Evolutionary conservation across 176 grass and related monocot genomes (phyloP).

Genomic region (Cocos nucifera): DNA sequence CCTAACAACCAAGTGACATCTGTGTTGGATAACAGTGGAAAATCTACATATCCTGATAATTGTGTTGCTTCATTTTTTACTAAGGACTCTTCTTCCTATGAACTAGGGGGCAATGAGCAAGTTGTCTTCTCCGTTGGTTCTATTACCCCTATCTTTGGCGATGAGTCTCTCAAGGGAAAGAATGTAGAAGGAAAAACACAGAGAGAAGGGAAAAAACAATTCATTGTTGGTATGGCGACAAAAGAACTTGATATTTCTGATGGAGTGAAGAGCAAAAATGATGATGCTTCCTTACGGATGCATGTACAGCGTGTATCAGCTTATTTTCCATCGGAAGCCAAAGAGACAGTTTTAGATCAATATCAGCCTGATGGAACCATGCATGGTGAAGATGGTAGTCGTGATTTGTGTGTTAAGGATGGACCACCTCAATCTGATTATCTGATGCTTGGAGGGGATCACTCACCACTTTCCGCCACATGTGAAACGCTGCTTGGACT

Average conservation of each 20-base stretch:
- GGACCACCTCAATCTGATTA: slow-evolving; percentile 15
- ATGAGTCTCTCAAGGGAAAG: neutral
- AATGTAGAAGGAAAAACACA: slow-evolving; percentile 17
- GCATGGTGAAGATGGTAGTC: slow-evolving; percentile 26
- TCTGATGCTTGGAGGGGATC: slow-evolving; percentile 18
- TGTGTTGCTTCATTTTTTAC: slow-evolving; percentile 2
- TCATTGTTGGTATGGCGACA: neutral
- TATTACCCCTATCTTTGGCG: neutral
- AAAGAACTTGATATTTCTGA: slow-evolving; percentile 4
- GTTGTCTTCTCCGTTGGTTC: neutral
- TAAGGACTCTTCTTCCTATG: slow-evolving; percentile 2
- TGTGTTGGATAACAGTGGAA: neutral
- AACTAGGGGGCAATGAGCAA: neutral
- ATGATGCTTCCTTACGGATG: slow-evolving; percentile 2
- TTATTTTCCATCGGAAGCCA: neutral
- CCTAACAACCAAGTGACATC: neutral
- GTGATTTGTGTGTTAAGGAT: slow-evolving; percentile 14
- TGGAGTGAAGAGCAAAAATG: neutral
- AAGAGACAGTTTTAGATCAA: slow-evolving; percentile 23
- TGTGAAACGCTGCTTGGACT: slow-evolving; percentile 1
- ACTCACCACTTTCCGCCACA: slow-evolving; percentile 8
- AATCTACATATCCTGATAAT: neutral
- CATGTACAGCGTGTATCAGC: neutral
- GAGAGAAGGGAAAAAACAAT: slow-evolving; percentile 10
- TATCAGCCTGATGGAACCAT: slow-evolving; percentile 17